Conservation (phyloP, 192 early-diverging fungal genomes). For the Anaeromyces robustus region DNA sequence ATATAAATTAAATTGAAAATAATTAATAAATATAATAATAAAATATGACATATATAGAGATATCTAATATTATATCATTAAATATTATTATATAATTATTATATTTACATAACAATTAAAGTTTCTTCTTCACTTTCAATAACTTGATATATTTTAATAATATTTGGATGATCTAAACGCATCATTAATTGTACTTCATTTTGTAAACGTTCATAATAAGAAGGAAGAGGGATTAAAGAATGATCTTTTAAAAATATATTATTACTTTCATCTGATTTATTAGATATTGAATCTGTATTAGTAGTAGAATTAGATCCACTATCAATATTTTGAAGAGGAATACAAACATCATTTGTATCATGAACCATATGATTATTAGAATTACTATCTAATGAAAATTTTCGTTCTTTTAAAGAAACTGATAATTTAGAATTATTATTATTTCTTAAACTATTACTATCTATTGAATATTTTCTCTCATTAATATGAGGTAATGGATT, state of each 20-base stretch:
- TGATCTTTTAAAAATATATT: neutral
- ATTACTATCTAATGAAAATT: neutral
- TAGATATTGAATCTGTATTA: neutral
- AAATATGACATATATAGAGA: too few species aligned
- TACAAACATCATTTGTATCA: neutral
- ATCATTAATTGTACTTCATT: constrained; percentile 41
- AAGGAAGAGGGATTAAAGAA: constrained; percentile 1
- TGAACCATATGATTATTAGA: neutral
- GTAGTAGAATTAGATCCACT: too few species aligned
- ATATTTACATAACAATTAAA: constrained; percentile 39
- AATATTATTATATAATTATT: neutral
- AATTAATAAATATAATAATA: too few species aligned
- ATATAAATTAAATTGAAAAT: too few species aligned
- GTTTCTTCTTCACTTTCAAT: constrained; percentile 44
- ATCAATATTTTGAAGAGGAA: neutral
- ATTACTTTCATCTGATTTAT: neutral
- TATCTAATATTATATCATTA: too few species aligned
- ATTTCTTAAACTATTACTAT: too few species aligned
- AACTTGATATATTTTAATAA: constrained; percentile 40
- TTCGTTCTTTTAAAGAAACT: neutral
- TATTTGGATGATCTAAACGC: constrained; percentile 43
- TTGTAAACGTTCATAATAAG: constrained; percentile 14
- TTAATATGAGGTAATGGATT: too few species aligned
- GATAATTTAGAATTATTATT: neutral
- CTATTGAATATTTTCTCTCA: too few species aligned